A percentile compares a stretch with the other conserved stretches of the same genome.
phyloP scores from a whole-genome alignment of 106 monocot genomes.

The Apostasia ramifera region DNA sequence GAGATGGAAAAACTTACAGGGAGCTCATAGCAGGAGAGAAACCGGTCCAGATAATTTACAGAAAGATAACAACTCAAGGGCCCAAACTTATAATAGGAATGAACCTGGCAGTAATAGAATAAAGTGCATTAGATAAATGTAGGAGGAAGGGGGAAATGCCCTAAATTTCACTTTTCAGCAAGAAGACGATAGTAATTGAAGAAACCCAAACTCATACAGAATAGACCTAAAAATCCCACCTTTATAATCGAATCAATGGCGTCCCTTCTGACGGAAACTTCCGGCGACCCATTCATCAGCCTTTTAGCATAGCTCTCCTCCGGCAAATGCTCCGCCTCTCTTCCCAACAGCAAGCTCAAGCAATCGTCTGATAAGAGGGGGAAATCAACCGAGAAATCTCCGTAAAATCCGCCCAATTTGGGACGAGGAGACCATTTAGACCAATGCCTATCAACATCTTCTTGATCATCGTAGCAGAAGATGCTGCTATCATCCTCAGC shows the following conservation, averaged over 20 bases:
- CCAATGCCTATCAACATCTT: conserved; percentile 11
- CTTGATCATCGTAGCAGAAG: conserved; percentile 22
- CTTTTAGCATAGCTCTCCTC: conserved; percentile 48
- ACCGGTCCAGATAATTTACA: conserved; percentile 82
- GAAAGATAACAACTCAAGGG: conserved; percentile 62
- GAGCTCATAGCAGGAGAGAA: conserved; percentile 72
- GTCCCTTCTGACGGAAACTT: conserved; percentile 57
- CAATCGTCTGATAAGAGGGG: conserved; percentile 72
- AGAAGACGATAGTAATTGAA: background rate
- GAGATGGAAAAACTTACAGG: conserved; percentile 48
- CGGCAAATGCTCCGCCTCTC: conserved; percentile 60
- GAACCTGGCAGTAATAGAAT: conserved; percentile 38
- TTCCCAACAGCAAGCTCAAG: conserved; percentile 36
- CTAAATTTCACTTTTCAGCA: background rate
- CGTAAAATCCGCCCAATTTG: conserved; percentile 20
- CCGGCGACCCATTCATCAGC: conserved; percentile 44
- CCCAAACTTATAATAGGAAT: conserved; percentile 61
- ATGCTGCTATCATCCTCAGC: conserved; percentile 40
- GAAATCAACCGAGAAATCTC: conserved; percentile 34
- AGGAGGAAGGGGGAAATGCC: background rate
- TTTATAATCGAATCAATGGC: conserved; percentile 95
- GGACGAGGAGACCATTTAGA: background rate
- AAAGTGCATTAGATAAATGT: background rate
- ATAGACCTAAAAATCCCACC: conserved; percentile 22
- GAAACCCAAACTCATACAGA: background rate